Evolutionary conservation across 2,329 filamentous ascomycete species (phyloP).

Genomic region (Didymella sp.): DNA sequence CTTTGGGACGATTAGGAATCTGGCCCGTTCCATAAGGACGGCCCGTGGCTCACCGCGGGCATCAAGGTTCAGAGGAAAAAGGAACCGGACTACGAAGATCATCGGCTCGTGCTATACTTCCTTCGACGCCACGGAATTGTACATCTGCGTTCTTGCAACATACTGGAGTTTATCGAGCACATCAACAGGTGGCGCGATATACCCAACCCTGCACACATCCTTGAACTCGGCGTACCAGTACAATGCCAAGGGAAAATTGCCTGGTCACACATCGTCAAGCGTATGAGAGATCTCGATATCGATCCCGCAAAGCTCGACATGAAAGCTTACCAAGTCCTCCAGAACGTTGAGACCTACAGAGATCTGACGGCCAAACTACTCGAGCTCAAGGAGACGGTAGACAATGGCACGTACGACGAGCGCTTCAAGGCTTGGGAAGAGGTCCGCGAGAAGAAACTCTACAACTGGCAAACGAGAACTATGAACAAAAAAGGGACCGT

Average conservation of each 20-base stretch:
- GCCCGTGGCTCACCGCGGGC: not conserved
- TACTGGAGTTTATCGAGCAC: slow-evolving; percentile 15
- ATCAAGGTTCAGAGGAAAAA: not conserved
- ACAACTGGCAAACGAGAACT: not conserved
- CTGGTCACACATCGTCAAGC: slow-evolving; percentile 2
- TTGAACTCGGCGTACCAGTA: not conserved
- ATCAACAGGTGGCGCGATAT: slow-evolving; percentile 10
- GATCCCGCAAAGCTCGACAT: slow-evolving; percentile 3
- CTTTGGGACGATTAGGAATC: slow-evolving; percentile 16
- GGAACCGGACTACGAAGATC: not conserved
- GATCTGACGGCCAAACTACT: not conserved
- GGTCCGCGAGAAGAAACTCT: not conserved
- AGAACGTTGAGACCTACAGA: not conserved
- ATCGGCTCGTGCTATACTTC: slow-evolving; percentile 8
- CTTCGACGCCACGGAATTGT: slow-evolving; percentile 4
- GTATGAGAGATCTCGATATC: not conserved
- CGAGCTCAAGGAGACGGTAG: not conserved
- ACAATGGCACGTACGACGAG: slow-evolving; percentile 2
- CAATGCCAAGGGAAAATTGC: not conserved
- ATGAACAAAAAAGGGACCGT: not conserved
- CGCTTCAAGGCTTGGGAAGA: slow-evolving; percentile 7
- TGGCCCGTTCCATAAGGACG: not conserved
- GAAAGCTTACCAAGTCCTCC: not conserved
- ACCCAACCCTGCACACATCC: slow-evolving; percentile 9
- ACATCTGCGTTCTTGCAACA: slow-evolving; percentile 12